phyloP scores from a whole-genome alignment of 2,329 filamentous ascomycete genomes.

The Trichoderma lentiforme region DNA sequence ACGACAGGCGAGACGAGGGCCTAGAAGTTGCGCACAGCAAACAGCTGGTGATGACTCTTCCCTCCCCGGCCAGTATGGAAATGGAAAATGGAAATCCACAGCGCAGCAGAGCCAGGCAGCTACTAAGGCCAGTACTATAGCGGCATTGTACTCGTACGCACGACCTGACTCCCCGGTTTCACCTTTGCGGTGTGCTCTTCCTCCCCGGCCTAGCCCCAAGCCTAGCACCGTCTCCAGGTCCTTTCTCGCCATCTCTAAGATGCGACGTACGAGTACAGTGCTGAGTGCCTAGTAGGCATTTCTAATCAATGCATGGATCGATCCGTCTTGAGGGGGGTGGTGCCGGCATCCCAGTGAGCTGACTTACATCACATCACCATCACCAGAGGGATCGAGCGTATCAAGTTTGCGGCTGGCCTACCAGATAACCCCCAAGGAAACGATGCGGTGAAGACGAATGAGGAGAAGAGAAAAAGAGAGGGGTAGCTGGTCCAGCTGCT shows the following conservation, averaged over 20 bases:
- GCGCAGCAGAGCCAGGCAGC: background rate
- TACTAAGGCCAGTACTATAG: background rate
- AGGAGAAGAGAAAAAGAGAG: background rate
- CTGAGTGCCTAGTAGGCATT: background rate
- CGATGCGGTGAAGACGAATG: background rate
- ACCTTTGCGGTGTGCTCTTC: background rate
- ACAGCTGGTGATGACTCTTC: background rate
- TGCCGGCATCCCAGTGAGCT: background rate
- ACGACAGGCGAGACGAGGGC: background rate
- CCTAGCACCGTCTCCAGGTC: background rate
- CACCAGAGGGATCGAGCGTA: background rate
- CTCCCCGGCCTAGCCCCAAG: background rate
- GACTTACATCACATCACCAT: slow-evolving; percentile 12
- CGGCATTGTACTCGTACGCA: background rate
- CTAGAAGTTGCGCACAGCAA: background rate
- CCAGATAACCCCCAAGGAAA: background rate
- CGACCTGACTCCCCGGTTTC: background rate
- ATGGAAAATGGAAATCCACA: background rate
- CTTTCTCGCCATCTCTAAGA: background rate
- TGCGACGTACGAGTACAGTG: background rate
- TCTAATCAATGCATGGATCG: background rate
- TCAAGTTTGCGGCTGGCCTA: background rate
- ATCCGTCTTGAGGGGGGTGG: background rate
- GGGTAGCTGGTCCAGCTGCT: background rate
- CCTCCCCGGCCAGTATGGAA: background rate